Conservation (phyloP, 1,284 basidiomycete species). For the Pseudozyma tsukubaensis region DNA sequence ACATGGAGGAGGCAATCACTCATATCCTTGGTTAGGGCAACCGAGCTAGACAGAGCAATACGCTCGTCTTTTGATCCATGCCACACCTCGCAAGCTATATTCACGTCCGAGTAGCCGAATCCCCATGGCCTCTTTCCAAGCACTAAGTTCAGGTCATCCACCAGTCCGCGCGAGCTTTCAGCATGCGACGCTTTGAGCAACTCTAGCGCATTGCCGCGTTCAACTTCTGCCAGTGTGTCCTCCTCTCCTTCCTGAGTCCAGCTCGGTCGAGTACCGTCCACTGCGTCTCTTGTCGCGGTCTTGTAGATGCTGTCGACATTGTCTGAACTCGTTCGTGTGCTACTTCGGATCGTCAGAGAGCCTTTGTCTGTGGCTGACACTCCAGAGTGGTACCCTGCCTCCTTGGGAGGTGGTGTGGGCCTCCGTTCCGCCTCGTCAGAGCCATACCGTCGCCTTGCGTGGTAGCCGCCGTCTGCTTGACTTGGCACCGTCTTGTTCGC, state of each 20-base stretch:
- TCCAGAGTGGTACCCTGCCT: background rate
- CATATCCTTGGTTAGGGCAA: constrained; percentile 90
- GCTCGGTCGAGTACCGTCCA: constrained; percentile 11
- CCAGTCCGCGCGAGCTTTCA: constrained; percentile 88
- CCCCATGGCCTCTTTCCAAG: constrained; percentile 83
- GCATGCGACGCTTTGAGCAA: constrained; percentile 93
- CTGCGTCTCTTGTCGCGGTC: background rate
- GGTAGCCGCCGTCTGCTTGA: constrained; percentile 4
- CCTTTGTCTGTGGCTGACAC: background rate
- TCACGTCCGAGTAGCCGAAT: constrained; percentile 75
- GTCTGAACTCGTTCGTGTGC: background rate
- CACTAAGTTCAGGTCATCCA: constrained; percentile 89
- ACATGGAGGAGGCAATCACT: constrained; percentile 82
- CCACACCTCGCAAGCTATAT: constrained; percentile 86
- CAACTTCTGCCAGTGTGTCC: constrained; percentile 10
- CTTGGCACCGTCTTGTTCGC: constrained; percentile 2
- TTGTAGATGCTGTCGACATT: background rate
- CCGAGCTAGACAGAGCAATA: constrained; percentile 82
- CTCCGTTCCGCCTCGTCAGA: background rate
- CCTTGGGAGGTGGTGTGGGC: constrained; percentile 6
- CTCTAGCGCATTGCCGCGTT: constrained; percentile 73
- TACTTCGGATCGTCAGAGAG: background rate
- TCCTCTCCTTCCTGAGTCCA: background rate
- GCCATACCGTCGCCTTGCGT: background rate
- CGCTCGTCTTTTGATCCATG: constrained; percentile 92